Conservation (phyloP, 768 basidiomycete genomes). For the Coprinopsis sp. region DNA sequence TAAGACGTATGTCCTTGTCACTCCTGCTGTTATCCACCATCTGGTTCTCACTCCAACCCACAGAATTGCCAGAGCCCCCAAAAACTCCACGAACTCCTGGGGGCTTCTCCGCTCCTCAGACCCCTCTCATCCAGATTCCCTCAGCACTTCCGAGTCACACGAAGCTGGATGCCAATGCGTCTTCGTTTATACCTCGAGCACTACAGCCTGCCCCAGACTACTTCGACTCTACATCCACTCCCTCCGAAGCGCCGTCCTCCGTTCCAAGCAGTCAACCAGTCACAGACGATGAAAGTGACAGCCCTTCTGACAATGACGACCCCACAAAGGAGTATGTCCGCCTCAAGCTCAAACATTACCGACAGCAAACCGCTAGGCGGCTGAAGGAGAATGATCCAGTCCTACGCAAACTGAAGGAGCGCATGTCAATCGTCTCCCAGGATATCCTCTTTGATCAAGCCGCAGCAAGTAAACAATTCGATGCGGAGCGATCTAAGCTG, state of each 20-base stretch:
- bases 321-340: conserved; percentile 60
- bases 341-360: conserved; percentile 53
- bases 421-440: conserved; percentile 29
- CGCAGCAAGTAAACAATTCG: conserved; percentile 59
- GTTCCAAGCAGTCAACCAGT: neutral
- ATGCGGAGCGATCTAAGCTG: conserved; percentile 45
- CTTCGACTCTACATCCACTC: neutral
- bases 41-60: neutral
- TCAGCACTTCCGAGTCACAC: conserved; percentile 10
- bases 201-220: neutral
- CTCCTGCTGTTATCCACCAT: neutral
- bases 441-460: conserved; percentile 69
- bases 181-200: conserved; percentile 33
- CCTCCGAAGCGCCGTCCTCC: neutral
- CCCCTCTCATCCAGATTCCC: conserved; percentile 15
- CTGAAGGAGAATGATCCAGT: neutral
- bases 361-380: conserved; percentile 32
- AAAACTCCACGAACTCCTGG: conserved; percentile 32
- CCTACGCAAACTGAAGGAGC: conserved; percentile 2
- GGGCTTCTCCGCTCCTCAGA: conserved; percentile 17
- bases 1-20: conserved; percentile 8
- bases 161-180: conserved; percentile 36
- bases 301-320: conserved; percentile 40
- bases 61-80: conserved; percentile 18
- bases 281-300: neutral